phyloP scores from a whole-genome alignment of 1,284 basidiomycete species.

The Cronartium ribicola region DNA sequence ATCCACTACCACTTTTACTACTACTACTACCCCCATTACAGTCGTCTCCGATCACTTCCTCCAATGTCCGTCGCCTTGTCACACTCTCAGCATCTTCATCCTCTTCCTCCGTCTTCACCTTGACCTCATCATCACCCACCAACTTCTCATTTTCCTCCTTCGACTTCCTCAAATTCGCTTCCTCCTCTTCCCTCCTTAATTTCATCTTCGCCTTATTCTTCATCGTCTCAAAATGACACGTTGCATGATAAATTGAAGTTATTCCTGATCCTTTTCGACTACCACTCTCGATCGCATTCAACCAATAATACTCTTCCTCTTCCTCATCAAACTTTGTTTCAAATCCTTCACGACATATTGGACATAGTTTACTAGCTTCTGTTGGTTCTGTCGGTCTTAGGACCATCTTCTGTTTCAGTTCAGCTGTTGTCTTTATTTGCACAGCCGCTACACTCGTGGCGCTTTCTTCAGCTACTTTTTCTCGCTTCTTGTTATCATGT shows the following conservation, averaged over 20 bases:
- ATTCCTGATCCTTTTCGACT: neutral
- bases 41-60: neutral
- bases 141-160: conserved; percentile 9
- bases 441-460: neutral
- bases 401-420: conserved; percentile 28
- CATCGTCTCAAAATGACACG: conserved; percentile 40
- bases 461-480: conserved; percentile 17
- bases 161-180: conserved; percentile 16
- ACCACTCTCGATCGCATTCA: conserved; percentile 26
- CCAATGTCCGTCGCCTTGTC: neutral
- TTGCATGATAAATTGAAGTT: conserved; percentile 26
- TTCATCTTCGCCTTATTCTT: conserved; percentile 29
- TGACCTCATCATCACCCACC: neutral
- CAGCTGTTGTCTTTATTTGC: conserved; percentile 11
- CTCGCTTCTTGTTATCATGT: conserved; percentile 1
- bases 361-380: conserved; percentile 34
- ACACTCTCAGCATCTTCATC: neutral
- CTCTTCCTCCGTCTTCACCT: neutral
- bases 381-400: conserved; percentile 27
- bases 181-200: conserved; percentile 23
- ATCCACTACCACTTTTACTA: neutral
- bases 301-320: conserved; percentile 40
- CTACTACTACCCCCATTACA: neutral
- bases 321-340: conserved; percentile 41
- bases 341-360: conserved; percentile 38